Conservation (phyloP, 2,329 filamentous ascomycete species). For the Claviceps sp. region DNA sequence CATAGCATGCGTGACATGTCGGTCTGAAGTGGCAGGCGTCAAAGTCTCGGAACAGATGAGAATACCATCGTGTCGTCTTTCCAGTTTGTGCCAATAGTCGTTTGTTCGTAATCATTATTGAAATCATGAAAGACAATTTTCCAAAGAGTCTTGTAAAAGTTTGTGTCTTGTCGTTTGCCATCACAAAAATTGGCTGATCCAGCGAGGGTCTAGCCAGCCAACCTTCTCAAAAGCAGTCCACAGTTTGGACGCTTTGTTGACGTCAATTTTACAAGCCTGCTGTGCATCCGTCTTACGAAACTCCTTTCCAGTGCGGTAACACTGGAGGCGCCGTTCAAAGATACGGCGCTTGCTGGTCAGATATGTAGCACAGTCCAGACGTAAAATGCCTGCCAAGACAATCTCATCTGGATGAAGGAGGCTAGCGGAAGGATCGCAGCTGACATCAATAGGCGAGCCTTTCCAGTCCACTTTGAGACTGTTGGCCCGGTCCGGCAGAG, state of each 20-base stretch:
- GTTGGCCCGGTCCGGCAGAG: slow-evolving; percentile 53
- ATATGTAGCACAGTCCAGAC: slow-evolving; percentile 78
- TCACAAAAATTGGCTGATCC: slow-evolving; percentile 26
- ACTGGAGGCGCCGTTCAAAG: slow-evolving; percentile 62
- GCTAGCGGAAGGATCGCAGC: slow-evolving; percentile 52
- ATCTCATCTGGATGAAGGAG: slow-evolving; percentile 71
- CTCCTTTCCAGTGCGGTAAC: slow-evolving; percentile 56
- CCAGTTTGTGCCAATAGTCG: background rate
- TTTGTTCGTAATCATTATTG: background rate
- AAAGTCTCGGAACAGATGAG: background rate
- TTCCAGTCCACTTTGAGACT: slow-evolving; percentile 80
- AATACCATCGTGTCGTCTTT: too few species aligned
- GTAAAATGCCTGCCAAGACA: slow-evolving; percentile 60
- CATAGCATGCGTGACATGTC: background rate
- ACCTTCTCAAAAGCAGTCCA: slow-evolving; percentile 83
- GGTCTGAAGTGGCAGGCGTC: background rate
- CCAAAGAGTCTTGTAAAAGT: background rate
- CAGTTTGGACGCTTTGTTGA: slow-evolving; percentile 91
- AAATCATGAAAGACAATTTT: background rate
- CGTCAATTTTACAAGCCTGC: slow-evolving; percentile 94
- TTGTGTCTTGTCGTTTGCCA: background rate
- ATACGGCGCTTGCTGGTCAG: slow-evolving; percentile 87
- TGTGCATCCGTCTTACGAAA: slow-evolving; percentile 94
- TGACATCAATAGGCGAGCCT: slow-evolving; percentile 63
- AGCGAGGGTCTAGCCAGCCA: slow-evolving; percentile 57